phyloP scores from a whole-genome alignment of 2,329 filamentous ascomycete genomes.

The Aureobasidium sp. region DNA sequence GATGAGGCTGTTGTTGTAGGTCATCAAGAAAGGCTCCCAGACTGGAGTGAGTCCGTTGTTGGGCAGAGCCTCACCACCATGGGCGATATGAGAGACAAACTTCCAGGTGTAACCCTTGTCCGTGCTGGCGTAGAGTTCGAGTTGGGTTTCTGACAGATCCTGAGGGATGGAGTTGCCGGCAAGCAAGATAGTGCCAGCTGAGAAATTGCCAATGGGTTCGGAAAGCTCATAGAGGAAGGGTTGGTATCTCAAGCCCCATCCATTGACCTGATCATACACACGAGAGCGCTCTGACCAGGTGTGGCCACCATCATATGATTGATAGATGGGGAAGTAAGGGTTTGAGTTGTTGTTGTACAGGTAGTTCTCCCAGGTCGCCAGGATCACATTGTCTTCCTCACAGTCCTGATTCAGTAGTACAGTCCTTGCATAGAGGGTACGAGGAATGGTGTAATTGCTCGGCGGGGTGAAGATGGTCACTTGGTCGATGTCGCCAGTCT shows the following conservation, averaged over 20 bases:
- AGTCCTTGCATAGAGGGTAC: conserved; percentile 48
- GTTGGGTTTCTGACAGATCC: conserved; percentile 56
- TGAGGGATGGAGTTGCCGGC: conserved; percentile 55
- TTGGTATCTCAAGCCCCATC: conserved; percentile 61
- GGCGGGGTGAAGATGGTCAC: conserved; percentile 25
- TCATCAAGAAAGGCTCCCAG: conserved; percentile 64
- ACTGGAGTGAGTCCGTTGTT: conserved; percentile 61
- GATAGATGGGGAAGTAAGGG: conserved; percentile 41
- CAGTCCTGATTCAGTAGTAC: conserved; percentile 37
- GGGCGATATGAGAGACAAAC: conserved; percentile 60
- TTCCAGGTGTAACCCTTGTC: conserved; percentile 58
- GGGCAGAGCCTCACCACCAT: conserved; percentile 54
- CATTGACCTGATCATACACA: conserved; percentile 57
- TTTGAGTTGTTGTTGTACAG: conserved; percentile 37
- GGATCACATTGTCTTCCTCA: conserved; percentile 29
- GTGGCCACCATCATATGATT: conserved; percentile 39
- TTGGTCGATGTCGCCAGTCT: conserved; percentile 3
- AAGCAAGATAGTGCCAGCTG: conserved; percentile 56
- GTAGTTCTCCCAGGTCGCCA: conserved; percentile 52
- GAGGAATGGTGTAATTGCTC: conserved; percentile 25
- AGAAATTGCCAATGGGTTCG: conserved; percentile 49
- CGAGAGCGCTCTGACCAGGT: conserved; percentile 59
- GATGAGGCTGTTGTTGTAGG: conserved; percentile 53
- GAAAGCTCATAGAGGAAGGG: conserved; percentile 61
- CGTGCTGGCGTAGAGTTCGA: conserved; percentile 61